phyloP scores from a whole-genome alignment of 2,329 filamentous ascomycete genomes.

The Macroventuria anomochaeta region DNA sequence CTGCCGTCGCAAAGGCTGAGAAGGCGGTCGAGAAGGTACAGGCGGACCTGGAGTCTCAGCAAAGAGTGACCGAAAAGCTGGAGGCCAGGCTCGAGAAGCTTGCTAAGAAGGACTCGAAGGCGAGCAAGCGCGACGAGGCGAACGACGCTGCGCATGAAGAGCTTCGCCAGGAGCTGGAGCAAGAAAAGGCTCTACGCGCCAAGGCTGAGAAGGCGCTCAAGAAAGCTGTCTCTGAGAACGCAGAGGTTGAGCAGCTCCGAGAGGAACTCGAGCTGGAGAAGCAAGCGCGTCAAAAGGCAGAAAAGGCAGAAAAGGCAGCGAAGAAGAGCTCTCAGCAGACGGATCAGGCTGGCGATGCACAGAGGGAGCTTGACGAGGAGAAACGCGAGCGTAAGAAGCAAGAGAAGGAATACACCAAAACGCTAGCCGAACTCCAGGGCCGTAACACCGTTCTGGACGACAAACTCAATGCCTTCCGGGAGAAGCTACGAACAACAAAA shows the following conservation, averaged over 20 bases:
- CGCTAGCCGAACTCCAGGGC: constrained; percentile 65
- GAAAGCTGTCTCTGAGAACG: constrained; percentile 33
- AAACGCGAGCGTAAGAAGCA: constrained; percentile 59
- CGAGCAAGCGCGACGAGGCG: constrained; percentile 46
- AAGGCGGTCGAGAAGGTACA: constrained; percentile 41
- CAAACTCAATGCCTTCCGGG: constrained; percentile 71
- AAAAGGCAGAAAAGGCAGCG: constrained; percentile 38
- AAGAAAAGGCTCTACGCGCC: constrained; percentile 48
- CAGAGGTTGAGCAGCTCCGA: constrained; percentile 39
- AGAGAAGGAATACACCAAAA: constrained; percentile 62
- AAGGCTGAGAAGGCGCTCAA: constrained; percentile 45
- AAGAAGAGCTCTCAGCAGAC: constrained; percentile 52
- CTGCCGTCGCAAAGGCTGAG: constrained; percentile 47
- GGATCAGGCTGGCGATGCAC: constrained; percentile 56
- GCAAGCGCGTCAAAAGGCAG: constrained; percentile 36
- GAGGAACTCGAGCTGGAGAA: constrained; percentile 54
- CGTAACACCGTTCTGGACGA: constrained; percentile 71
- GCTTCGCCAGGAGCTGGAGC: constrained; percentile 49
- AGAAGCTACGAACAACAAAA: constrained; percentile 72
- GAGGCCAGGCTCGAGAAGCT: constrained; percentile 45
- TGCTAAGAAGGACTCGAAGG: constrained; percentile 42
- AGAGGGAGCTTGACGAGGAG: constrained; percentile 59
- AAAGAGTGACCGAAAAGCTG: constrained; percentile 37
- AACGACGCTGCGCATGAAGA: constrained; percentile 42
- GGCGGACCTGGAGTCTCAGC: constrained; percentile 41